Conservation (phyloP, 371 early-diverging fungal genomes). For the Entomophthora muscae region DNA sequence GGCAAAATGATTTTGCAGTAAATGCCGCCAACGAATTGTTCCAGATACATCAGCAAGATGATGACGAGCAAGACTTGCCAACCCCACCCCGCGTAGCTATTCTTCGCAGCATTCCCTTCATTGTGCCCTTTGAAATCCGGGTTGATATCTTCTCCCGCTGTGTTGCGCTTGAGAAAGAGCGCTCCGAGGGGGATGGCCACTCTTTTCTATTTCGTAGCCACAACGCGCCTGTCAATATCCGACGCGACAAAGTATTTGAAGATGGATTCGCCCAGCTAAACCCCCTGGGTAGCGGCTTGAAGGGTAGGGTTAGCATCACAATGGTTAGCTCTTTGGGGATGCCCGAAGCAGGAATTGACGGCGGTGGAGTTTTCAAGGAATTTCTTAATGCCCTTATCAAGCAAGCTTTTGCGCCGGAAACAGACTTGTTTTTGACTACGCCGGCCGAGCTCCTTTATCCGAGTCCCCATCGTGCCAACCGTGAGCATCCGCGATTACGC, state of each 20-base stretch:
- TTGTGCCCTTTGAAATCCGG: constrained; percentile 74
- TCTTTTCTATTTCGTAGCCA: background rate
- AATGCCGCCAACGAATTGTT: background rate
- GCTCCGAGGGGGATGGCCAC: background rate
- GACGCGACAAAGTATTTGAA: constrained; percentile 64
- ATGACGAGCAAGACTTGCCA: background rate
- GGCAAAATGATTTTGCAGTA: background rate
- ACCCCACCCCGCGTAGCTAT: constrained; percentile 24
- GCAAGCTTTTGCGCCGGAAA: constrained; percentile 67
- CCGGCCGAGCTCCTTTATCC: constrained; percentile 63
- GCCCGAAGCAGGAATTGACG: constrained; percentile 86
- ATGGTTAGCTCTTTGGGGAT: constrained; percentile 75
- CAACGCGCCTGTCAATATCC: constrained; percentile 35
- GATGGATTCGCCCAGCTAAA: constrained; percentile 64
- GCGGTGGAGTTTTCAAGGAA: constrained; percentile 67
- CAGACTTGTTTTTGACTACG: constrained; percentile 61
- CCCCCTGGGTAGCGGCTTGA: constrained; percentile 34
- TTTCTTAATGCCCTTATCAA: constrained; percentile 48
- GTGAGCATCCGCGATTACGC: constrained; percentile 36
- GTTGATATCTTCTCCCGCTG: constrained; percentile 69
- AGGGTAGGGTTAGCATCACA: constrained; percentile 57
- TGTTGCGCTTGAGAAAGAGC: constrained; percentile 15
- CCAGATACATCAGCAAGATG: background rate
- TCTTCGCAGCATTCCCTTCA: constrained; percentile 70
- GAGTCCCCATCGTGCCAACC: constrained; percentile 39